Base-by-base conservation (phyloP, 768 basidiomycete species). In the Naganishia vishniacii region DNA sequence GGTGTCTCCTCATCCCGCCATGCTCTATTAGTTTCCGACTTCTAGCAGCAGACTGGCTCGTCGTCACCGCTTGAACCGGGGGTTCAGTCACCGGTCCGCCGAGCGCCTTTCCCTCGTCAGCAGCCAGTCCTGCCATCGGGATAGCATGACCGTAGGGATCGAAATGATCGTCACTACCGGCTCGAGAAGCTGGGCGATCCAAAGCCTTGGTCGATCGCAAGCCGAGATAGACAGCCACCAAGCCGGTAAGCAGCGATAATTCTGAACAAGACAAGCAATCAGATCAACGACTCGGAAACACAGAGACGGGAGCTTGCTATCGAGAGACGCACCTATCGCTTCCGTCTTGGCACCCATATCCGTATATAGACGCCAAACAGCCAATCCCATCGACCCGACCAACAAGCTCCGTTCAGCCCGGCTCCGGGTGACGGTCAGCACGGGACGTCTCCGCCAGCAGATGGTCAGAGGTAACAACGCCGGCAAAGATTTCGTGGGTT, bases 381-480 rank as follows among this genome's bases (percentile, higher is more conserved):
- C 72, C 42, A 59, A 65, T 5, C 44, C 40, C 1, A 72, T 68
- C 16, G 67, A 69, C 1, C 67, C 62, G 2, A 74, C 46, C 18
- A 76, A 16, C 23, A 76, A 58, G 3, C 53, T 58, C 60, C 71
- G 62, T 59, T 76, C 75, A 32, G 72, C 73, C 34, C 67, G 20
- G 32, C 61, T 48, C 46, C 75, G 48, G 0, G 73, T 74, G 8
- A 76, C 18, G 3, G 16, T 67, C 40, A 70, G 15, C 12, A 56
- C 12, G 20, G 23, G 53, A 40, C 26, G 18, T 5, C 20, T 20
- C 3, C 49, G 29, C 8, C 37, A 13, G 12, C 25, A 34, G 4
- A 56, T 56, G 6, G 11, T 25, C 18, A 20, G 11, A 11, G 53
- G 53, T 23, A 56, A 12, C 34, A 56, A 18, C 25, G 53, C 53